Evolutionary conservation across 2,329 filamentous ascomycete species (phyloP).

Genomic region (Aspergillus floridensis): DNA sequence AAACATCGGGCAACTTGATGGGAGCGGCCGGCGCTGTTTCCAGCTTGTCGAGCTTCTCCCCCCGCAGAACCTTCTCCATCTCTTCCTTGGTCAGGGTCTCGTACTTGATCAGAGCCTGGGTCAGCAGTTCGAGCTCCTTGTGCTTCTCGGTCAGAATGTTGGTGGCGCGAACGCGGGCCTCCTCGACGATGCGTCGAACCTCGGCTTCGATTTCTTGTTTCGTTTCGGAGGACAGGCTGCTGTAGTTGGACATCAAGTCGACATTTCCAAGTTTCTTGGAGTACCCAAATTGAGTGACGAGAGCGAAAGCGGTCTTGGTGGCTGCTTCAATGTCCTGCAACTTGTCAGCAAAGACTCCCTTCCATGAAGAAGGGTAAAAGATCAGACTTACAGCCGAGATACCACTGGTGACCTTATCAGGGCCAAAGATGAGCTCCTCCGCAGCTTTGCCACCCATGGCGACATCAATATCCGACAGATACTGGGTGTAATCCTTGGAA

Average conservation of each 20-base stretch:
- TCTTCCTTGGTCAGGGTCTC: conserved; percentile 88
- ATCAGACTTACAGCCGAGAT: conserved; percentile 66
- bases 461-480: conserved; percentile 75
- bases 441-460: conserved; percentile 81
- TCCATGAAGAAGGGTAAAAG: neutral
- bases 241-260: conserved; percentile 78
- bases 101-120: conserved; percentile 87
- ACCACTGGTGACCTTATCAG: conserved; percentile 88
- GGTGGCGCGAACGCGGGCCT: conserved; percentile 71
- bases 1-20: conserved; percentile 65
- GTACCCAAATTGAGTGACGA: conserved; percentile 90
- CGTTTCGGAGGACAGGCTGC: conserved; percentile 78
- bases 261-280: conserved; percentile 84
- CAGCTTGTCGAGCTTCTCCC: conserved; percentile 74
- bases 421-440: conserved; percentile 86
- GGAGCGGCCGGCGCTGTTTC: conserved; percentile 52
- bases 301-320: conserved; percentile 76
- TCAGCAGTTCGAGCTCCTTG: conserved; percentile 81
- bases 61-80: conserved; percentile 83
- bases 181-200: conserved; percentile 79
- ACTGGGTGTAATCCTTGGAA: conserved; percentile 80
- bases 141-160: conserved; percentile 71
- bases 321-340: conserved; percentile 75
- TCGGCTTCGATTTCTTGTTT: conserved; percentile 83
- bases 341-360: conserved; percentile 14